phyloP scores from a whole-genome alignment of 495 filamentous ascomycete species.

The Penicillium macrosclerotiorum region DNA sequence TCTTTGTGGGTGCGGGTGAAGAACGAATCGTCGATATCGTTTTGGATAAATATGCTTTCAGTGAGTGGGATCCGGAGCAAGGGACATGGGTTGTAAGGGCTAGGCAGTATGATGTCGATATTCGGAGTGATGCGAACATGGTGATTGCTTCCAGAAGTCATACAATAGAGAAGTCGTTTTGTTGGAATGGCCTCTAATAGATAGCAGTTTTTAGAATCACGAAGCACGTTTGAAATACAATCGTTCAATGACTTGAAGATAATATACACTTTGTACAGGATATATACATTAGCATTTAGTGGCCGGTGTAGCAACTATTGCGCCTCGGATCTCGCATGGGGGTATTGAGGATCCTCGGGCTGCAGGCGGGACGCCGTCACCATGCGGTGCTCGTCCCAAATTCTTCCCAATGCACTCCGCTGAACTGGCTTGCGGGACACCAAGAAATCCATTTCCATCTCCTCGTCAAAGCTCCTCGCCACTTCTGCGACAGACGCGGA shows the following conservation, averaged over 20 bases:
- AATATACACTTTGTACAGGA: no score
- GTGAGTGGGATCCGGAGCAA: background rate
- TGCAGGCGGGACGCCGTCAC: no score
- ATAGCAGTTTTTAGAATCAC: background rate
- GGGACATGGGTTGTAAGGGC: background rate
- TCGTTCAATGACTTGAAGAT: no score
- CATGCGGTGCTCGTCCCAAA: no score
- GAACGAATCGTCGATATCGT: background rate
- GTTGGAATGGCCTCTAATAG: background rate
- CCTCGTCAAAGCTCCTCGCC: slow-evolving; percentile 22
- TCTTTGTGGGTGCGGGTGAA: background rate
- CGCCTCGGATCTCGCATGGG: no score
- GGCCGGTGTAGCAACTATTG: no score
- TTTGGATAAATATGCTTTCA: slow-evolving; percentile 8
- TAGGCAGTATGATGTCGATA: background rate
- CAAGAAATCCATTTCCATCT: slow-evolving; percentile 21
- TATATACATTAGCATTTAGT: no score
- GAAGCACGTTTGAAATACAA: background rate
- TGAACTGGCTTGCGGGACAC: slow-evolving; percentile 1
- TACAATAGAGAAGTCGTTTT: background rate
- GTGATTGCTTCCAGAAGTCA: background rate
- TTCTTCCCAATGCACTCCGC: no score
- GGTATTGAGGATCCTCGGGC: no score
- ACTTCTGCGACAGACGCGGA: slow-evolving; percentile 1
- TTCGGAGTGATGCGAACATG: background rate